These are phyloP conservation scores for Oemleria cerasiformis DNA, from an alignment of 306 rosid genomes.

Conservation along the genomic window DNA sequence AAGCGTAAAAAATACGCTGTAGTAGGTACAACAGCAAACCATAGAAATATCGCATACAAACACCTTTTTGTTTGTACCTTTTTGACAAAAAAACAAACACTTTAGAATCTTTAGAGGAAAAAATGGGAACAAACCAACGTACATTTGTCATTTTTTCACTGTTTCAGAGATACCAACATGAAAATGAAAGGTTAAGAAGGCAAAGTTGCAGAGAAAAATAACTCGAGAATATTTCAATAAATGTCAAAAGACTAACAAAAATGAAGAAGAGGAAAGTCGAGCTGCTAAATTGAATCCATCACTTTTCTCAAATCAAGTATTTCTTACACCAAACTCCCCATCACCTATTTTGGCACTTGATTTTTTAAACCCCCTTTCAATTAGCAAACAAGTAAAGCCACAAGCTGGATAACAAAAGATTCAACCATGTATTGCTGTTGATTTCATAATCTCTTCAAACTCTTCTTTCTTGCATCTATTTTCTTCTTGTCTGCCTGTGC, in stretches of 20 bases:
- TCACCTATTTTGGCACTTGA: neutral
- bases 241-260: neutral
- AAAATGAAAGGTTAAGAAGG: no score
- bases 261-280: neutral
- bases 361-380: neutral
- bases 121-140: no score
- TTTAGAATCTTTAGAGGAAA: no score
- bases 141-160: no score
- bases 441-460: constrained; percentile 86
- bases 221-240: neutral
- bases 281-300: constrained; percentile 6
- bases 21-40: no score
- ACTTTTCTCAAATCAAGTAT: constrained; percentile 2
- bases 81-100: no score
- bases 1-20: no score
- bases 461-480: constrained; percentile 94
- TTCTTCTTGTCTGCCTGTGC: constrained; percentile 88
- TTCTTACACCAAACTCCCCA: constrained; percentile 7
- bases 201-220: no score
- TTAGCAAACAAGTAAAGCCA: constrained; percentile 17
- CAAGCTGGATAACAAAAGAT: constrained; percentile 19
- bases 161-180: no score
- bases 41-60: no score
- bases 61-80: no score
- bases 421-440: constrained; percentile 23